Base-by-base conservation (phyloP, 495 filamentous ascomycete genomes). In the Letharia columbiana region DNA sequence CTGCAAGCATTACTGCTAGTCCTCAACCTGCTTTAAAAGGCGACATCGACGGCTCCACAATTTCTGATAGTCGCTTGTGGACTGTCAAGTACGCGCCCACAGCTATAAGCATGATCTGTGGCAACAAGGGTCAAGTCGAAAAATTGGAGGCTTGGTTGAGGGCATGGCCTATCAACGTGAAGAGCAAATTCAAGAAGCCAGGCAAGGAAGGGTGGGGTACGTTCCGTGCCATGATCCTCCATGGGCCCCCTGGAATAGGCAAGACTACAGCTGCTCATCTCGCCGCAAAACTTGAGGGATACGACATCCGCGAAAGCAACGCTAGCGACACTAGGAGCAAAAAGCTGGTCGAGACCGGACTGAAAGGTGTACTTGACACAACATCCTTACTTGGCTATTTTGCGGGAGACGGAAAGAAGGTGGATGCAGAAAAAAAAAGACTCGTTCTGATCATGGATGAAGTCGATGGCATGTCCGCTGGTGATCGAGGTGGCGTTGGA, bases 361-460 rank as follows among this genome's bases (percentile, higher is more conserved):
- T 97, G 35, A 83, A 83, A 67, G 94, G 93, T 66, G 90, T 96
- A 17, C 82, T 99, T 60, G 90, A 94, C 75, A 99, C 96, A 45
- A 97, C 86, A 11, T 97, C 93, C 10, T 76, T 99, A 35, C 83
- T 91, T 68, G 94, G 94, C 12, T 98, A 89, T 77, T 98, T 97
- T 73, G 88, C 91, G n/a, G 88, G 84, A 20, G 86, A 90, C 56
- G 89, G 87, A 49, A 88, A 92, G 77, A 84, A 89, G 65, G 86
- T 96, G 7, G 87, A 97, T 62, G 77, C 78, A 40, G 81, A 80
- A 31, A 98, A 92, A 77, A 93, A 92, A 78, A 96, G 96, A 66
- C 84, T 97, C 37, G 90, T 96, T 12, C 79, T 99, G 17, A 89
- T 99, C 78, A 97, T 99, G 95, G 94, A 99, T 71, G 94, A 99